Percentiles rank a stretch among this genome's conserved stretches.
Evolutionary conservation across 2,329 filamentous ascomycete species (phyloP).

Genomic region (Calycina marina): DNA sequence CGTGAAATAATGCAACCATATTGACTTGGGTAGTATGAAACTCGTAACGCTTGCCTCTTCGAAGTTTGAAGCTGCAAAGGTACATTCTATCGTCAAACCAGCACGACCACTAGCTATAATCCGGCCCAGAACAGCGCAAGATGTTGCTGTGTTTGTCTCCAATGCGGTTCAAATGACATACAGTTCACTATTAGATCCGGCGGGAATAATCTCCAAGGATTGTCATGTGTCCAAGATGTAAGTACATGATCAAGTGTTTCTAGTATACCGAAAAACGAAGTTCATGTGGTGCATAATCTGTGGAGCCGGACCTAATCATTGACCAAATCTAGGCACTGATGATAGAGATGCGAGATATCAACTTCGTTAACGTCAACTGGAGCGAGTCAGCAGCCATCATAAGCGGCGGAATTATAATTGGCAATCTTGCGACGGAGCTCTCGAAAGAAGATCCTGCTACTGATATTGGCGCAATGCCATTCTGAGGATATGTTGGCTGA

Average conservation of each 20-base stretch:
- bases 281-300: too few species aligned
- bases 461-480: conserved; percentile 15
- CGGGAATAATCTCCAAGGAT: conserved; percentile 24
- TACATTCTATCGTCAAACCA: conserved; percentile 5
- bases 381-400: conserved; percentile 21
- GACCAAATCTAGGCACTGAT: conserved; percentile 13
- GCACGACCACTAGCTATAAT: conserved; percentile 12
- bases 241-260: not conserved
- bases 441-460: conserved; percentile 21
- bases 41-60: conserved; percentile 6
- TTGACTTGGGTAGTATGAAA: conserved; percentile 2
- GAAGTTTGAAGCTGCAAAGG: conserved; percentile 5
- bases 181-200: conserved; percentile 20
- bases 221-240: conserved; percentile 15
- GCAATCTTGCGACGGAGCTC: conserved; percentile 19
- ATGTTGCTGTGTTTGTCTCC: conserved; percentile 16
- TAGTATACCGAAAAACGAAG: too few species aligned
- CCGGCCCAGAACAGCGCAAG: conserved; percentile 16
- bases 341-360: conserved; percentile 26
- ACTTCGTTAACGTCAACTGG: conserved; percentile 18
- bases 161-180: conserved; percentile 9
- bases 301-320: conserved; percentile 1
- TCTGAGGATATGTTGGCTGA: conserved; percentile 24
- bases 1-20: not conserved
- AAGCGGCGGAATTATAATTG: conserved; percentile 24